Percentiles rank a stretch among this genome's conserved stretches.
Evolutionary conservation across 305 asterid species (phyloP).

Genomic region (Solanum chacoense): DNA sequence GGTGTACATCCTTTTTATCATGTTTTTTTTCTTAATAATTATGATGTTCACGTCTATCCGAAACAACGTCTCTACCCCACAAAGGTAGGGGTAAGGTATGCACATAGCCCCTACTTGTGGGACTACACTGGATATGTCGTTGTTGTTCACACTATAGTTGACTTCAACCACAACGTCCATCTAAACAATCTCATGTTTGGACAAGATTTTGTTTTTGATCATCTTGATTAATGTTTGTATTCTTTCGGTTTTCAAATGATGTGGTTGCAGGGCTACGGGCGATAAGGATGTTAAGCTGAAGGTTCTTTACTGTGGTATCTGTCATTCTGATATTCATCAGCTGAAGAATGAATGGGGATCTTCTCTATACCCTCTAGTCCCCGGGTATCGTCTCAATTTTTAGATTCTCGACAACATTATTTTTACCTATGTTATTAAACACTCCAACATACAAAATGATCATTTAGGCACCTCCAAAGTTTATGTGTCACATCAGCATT

Average conservation of each 20-base stretch:
- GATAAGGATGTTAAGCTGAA: conserved; percentile 50
- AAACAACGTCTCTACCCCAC: not conserved
- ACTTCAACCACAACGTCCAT: not conserved
- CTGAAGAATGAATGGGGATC: conserved; percentile 44
- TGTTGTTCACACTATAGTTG: not conserved
- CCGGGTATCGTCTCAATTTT: conserved; percentile 31
- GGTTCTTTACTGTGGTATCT: conserved; percentile 48
- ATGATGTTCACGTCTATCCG: not conserved
- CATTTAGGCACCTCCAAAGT: not conserved
- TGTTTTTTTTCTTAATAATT: not conserved
- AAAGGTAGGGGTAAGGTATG: not conserved
- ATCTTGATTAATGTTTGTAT: not conserved
- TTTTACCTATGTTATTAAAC: not conserved
- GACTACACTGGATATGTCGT: not conserved
- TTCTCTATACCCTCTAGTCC: conserved; percentile 43
- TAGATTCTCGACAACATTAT: not conserved
- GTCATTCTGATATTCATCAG: conserved; percentile 48
- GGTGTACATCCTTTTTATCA: not conserved
- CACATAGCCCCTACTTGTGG: not conserved
- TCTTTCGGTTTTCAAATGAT: not conserved
- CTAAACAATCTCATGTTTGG: not conserved
- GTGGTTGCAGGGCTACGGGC: conserved; percentile 36
- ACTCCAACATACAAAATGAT: not conserved
- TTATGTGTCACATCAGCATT: not conserved
- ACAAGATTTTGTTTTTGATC: not conserved